These are phyloP conservation scores for Penicillium psychrosexuale DNA, from an alignment of 2,329 filamentous ascomycete genomes.

Conservation along the genomic window DNA sequence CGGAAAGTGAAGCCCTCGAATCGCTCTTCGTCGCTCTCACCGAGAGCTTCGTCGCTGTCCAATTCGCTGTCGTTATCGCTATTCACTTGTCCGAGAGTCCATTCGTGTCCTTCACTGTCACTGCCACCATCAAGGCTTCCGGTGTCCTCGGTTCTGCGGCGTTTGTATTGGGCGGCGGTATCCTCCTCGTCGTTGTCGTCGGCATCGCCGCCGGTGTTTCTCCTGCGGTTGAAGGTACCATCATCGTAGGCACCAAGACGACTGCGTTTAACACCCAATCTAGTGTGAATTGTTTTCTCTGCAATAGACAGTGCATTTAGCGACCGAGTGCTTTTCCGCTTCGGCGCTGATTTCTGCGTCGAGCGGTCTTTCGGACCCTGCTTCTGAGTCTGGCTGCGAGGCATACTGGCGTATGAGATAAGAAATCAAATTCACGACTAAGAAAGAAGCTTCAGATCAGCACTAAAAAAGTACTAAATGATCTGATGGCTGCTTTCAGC, in stretches of 20 bases:
- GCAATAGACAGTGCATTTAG: slow-evolving; percentile 65
- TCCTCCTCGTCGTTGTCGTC: slow-evolving; percentile 42
- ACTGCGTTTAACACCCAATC: slow-evolving; percentile 53
- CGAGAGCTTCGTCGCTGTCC: slow-evolving; percentile 79
- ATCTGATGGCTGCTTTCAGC: slow-evolving; percentile 8
- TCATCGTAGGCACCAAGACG: slow-evolving; percentile 59
- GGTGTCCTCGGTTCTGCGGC: slow-evolving; percentile 38
- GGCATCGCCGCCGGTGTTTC: slow-evolving; percentile 39
- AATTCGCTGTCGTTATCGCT: slow-evolving; percentile 67
- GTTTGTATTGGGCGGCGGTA: slow-evolving; percentile 45
- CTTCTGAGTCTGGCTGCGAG: slow-evolving; percentile 41
- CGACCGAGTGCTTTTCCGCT: slow-evolving; percentile 46
- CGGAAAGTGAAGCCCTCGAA: slow-evolving; percentile 74
- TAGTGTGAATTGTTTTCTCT: slow-evolving; percentile 54
- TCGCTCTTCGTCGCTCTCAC: slow-evolving; percentile 79
- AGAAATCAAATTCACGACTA: not conserved
- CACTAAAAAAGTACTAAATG: slow-evolving; percentile 4
- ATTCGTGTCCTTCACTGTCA: slow-evolving; percentile 82
- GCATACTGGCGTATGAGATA: slow-evolving; percentile 31
- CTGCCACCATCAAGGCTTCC: slow-evolving; percentile 67
- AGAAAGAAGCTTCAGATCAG: slow-evolving; percentile 4
- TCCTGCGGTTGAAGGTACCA: slow-evolving; percentile 39
- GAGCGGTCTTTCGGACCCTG: slow-evolving; percentile 39
- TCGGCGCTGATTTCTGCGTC: slow-evolving; percentile 47
- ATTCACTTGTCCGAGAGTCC: slow-evolving; percentile 70